Evolutionary conservation across 345 rosid species (phyloP).

Genomic region (Durio zibethinus): DNA sequence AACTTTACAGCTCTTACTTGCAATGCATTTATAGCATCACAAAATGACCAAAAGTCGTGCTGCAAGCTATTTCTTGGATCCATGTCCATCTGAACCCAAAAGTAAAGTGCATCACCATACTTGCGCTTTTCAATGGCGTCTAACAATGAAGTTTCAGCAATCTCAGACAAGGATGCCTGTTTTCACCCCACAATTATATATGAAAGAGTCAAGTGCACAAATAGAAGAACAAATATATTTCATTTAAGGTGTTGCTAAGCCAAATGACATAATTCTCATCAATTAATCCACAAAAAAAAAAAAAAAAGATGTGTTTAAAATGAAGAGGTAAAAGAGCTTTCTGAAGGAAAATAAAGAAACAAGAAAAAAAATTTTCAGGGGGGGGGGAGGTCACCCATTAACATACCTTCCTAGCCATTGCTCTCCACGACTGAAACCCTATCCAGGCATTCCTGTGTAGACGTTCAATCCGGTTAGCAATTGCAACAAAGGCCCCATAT

Average conservation of each 20-base stretch:
- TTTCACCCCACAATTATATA: conserved; percentile 24
- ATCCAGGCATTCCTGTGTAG: conserved; percentile 95
- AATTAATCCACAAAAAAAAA: not conserved
- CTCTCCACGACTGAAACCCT: conserved; percentile 99
- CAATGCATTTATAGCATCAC: conserved; percentile 95
- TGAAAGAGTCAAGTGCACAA: not conserved
- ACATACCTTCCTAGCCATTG: conserved; percentile 79
- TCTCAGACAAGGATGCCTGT: conserved; percentile 73
- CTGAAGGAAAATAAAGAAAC: not conserved
- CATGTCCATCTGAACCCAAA: conserved; percentile 92
- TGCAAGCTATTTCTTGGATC: conserved; percentile 71
- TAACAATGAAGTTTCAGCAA: conserved; percentile 71
- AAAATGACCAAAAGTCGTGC: conserved; percentile 93
- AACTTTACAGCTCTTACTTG: conserved; percentile 48
- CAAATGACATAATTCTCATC: not conserved
- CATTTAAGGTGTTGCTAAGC: not conserved
- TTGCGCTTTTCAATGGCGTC: conserved; percentile 56
- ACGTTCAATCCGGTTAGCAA: conserved; percentile 77
- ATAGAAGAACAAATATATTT: not conserved
- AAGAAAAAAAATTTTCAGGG: not conserved
- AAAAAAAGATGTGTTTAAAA: not conserved
- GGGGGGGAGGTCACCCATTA: not conserved
- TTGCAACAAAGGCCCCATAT: conserved; percentile 85
- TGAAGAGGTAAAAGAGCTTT: not conserved
- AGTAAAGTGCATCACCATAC: conserved; percentile 80